Evolutionary conservation across 129 eudicot genomes (phyloP), one percentile per base, ranked within the genome.

Genomic region (Tagetes patula): DNA sequence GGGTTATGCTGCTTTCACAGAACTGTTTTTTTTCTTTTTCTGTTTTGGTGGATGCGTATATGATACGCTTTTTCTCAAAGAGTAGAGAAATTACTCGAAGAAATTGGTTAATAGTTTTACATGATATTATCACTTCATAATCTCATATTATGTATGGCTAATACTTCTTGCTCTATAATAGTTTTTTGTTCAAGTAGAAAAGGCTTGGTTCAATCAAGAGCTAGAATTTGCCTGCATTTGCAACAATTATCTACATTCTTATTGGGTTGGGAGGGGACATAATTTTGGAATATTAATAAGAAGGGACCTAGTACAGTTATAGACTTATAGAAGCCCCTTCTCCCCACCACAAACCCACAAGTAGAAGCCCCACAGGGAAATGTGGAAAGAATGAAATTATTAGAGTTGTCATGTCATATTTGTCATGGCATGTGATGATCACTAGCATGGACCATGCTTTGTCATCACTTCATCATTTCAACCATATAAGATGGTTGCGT

Each of bases 291-390:
- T 75, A 52, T 75, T 65, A 33, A 45, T 46, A 33, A 41, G 73
- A 42, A n/a, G 59, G 80, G 73, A 33, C 58, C 73, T 65, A 67
- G 38, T 65, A 9, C 45, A 34, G 60, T 66, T 20, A 20, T 20
- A 20, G 27, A 20, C 27, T 27, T 66, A 43, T 56, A 76, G 68
- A 67, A 67, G 47, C 58, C 43, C 45, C 73, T 58, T 56, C 3
- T 20, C 59, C 67, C 74, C 78, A 39, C 72, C 41, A 74, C 64
- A 64, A 74, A 74, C 65, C 60, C 37, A 39, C 71, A 47, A 74
- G 71, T 69, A 74, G 71, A 49, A 37, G 34, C 50, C 72, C 72
- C 50, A 73, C 40, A 74, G 7, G 63, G 34, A 74, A 48, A 48
- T 11, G 27, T 6, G 71, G 9, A 49, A 74, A 12, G 63, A 49